Evolutionary conservation across 768 basidiomycete species (phyloP).

Genomic region (Saitozyma sp.): DNA sequence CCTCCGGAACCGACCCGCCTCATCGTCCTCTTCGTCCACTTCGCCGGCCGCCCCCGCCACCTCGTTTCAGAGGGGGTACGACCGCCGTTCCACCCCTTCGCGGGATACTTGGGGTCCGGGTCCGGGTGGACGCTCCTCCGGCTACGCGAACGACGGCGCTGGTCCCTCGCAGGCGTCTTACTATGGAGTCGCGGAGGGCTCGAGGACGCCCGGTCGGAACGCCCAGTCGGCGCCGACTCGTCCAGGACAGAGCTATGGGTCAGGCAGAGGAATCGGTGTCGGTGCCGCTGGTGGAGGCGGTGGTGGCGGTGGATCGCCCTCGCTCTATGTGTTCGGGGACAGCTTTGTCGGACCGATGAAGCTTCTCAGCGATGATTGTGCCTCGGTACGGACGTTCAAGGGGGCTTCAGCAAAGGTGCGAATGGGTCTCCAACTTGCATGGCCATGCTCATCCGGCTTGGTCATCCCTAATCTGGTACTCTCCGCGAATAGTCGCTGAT

Average conservation of each 20-base stretch:
- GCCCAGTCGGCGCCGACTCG: slow-evolving; percentile 7
- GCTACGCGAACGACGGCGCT: too few relatives aligned
- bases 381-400: slow-evolving; percentile 34
- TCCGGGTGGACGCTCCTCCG: too few relatives aligned
- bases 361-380: slow-evolving; percentile 33
- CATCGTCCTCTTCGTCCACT: background rate
- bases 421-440: background rate
- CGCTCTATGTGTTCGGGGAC: slow-evolving; percentile 40
- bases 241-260: background rate
- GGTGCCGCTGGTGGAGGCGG: too few relatives aligned
- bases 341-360: slow-evolving; percentile 45
- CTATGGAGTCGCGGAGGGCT: too few relatives aligned
- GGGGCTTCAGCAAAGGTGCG: slow-evolving; percentile 47
- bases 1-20: slow-evolving; percentile 25
- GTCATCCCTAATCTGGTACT: background rate
- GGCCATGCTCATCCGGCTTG: background rate
- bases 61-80: too few relatives aligned
- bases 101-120: too few relatives aligned
- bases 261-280: too few relatives aligned
- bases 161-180: too few relatives aligned
- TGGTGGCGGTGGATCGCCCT: background rate
- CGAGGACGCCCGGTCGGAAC: too few relatives aligned
- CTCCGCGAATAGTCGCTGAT: background rate
- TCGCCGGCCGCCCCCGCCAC: too few relatives aligned
- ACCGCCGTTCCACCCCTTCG: too few relatives aligned